These are phyloP conservation scores for Chytriomyces confervae DNA, from an alignment of 192 early-diverging fungal species.

Conservation along the genomic window DNA sequence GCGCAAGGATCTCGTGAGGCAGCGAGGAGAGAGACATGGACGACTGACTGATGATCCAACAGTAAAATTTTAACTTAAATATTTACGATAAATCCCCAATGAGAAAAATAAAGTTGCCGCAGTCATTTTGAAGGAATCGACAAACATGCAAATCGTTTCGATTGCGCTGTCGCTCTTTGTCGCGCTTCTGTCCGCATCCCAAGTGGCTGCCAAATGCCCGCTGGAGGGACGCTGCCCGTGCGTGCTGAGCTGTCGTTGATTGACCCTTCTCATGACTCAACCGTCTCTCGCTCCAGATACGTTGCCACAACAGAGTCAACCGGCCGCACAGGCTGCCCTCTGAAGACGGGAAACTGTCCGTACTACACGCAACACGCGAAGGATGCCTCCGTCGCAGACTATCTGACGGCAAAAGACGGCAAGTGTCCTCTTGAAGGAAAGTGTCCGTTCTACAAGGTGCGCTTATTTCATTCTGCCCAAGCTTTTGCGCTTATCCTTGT, in stretches of 20 bases:
- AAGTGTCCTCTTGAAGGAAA: conserved; percentile 33
- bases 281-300: background rate
- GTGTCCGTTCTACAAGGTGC: conserved; percentile 25
- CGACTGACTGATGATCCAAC: too few species aligned
- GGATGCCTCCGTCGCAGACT: conserved; percentile 10
- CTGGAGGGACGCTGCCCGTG: conserved; percentile 10
- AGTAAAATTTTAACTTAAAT: too few species aligned
- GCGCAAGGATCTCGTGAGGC: too few species aligned
- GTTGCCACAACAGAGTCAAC: background rate
- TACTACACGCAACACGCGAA: conserved; percentile 16
- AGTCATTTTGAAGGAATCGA: background rate
- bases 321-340: conserved; percentile 10
- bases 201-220: conserved; percentile 1
- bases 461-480: background rate
- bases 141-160: background rate
- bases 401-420: conserved; percentile 9
- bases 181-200: background rate
- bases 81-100: too few species aligned
- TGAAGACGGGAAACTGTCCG: conserved; percentile 27
- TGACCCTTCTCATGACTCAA: background rate
- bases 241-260: background rate
- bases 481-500: too few species aligned
- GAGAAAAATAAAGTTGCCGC: too few species aligned
- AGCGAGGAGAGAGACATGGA: too few species aligned
- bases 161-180: background rate